A percentile compares a stretch with the other conserved stretches of the same genome.
Evolutionary conservation across 768 basidiomycete species (phyloP).

Genomic region (Calocybe gangraenosa): DNA sequence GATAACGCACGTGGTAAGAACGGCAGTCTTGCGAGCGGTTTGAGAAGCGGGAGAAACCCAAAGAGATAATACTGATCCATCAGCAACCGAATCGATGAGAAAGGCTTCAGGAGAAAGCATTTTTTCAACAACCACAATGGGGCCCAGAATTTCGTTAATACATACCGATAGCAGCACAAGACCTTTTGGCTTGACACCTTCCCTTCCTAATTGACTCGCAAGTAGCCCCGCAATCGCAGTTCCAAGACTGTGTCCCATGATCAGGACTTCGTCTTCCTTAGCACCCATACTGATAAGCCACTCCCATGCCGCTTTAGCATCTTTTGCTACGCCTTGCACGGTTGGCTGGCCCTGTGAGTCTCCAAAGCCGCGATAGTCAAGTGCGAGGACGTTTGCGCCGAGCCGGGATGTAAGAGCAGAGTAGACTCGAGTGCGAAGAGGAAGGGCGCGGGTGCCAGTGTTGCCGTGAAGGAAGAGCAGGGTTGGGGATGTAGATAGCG

Average conservation of each 20-base stretch:
- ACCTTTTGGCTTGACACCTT: slow-evolving; percentile 38
- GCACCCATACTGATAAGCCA: slow-evolving; percentile 54
- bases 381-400: slow-evolving; percentile 54
- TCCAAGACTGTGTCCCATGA: slow-evolving; percentile 75
- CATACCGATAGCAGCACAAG: slow-evolving; percentile 43
- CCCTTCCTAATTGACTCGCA: slow-evolving; percentile 42
- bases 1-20: slow-evolving; percentile 53
- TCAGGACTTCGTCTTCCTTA: slow-evolving; percentile 43
- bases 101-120: slow-evolving; percentile 29
- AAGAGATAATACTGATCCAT: slow-evolving; percentile 65
- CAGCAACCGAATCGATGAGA: slow-evolving; percentile 53
- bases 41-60: slow-evolving; percentile 64
- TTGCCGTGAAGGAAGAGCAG: slow-evolving; percentile 75
- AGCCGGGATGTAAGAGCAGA: slow-evolving; percentile 45
- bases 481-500: slow-evolving; percentile 41
- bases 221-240: slow-evolving; percentile 59
- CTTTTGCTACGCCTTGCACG: slow-evolving; percentile 51
- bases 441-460: slow-evolving; percentile 56
- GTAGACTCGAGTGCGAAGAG: slow-evolving; percentile 50
- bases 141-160: background rate
- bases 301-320: slow-evolving; percentile 63
- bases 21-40: slow-evolving; percentile 65
- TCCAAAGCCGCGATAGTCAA: slow-evolving; percentile 76
- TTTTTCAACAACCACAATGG: background rate
- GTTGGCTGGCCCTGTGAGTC: slow-evolving; percentile 65